Conservation (phyloP, 768 basidiomycete species). For the Sistotremastrum niveocremeum region DNA sequence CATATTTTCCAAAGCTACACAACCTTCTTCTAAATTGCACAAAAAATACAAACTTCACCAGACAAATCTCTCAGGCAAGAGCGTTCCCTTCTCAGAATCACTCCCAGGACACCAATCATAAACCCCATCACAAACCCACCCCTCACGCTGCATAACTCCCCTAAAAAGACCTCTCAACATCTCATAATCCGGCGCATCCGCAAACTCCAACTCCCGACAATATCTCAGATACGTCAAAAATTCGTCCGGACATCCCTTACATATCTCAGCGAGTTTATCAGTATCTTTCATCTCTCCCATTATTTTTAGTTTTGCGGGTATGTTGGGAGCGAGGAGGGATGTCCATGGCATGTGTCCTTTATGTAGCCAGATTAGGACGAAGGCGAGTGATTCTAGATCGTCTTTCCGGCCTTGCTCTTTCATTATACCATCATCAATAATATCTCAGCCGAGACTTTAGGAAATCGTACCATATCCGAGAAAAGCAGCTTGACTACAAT, state of each 20-base stretch:
- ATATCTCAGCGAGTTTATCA: neutral
- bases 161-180: conserved; percentile 65
- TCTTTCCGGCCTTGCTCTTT: conserved; percentile 25
- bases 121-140: conserved; percentile 39
- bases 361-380: conserved; percentile 74
- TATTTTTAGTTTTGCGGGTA: conserved; percentile 1
- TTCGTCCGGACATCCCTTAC: conserved; percentile 3
- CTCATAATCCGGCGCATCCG: conserved; percentile 81
- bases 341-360: conserved; percentile 71
- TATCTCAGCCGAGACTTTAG: neutral
- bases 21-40: too few species aligned
- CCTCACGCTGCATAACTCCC: conserved; percentile 39
- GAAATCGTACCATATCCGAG: conserved; percentile 5
- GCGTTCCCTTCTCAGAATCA: too few species aligned
- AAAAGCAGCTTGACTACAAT: conserved; percentile 8
- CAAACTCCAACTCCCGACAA: conserved; percentile 71
- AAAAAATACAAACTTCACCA: too few species aligned
- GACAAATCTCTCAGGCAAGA: too few species aligned
- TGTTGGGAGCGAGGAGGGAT: conserved; percentile 32
- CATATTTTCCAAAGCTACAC: too few species aligned
- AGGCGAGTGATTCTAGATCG: conserved; percentile 68
- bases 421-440: neutral
- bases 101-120: conserved; percentile 16
- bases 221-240: conserved; percentile 30
- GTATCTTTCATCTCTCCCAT: conserved; percentile 11